Evolutionary conservation across 306 rosid species (phyloP).

Genomic region (Trifolium pratense): DNA sequence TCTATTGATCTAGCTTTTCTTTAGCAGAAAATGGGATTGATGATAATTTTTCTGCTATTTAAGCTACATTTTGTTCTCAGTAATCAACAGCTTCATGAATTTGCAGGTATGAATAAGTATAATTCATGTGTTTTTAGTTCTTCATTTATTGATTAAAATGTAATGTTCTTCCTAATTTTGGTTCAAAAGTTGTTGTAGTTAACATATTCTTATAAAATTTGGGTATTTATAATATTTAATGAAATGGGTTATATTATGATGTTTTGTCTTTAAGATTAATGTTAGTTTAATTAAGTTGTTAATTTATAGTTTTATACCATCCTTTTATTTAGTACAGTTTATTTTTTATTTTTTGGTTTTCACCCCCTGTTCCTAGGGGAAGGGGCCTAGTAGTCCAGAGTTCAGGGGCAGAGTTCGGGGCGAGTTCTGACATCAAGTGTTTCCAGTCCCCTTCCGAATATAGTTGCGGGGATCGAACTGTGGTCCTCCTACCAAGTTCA

Average conservation of each 20-base stretch:
- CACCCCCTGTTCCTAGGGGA: no score
- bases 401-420: no score
- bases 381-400: no score
- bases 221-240: slow-evolving; percentile 18
- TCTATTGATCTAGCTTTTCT: slow-evolving; percentile 45
- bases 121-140: slow-evolving; percentile 32
- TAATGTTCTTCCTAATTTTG: not conserved
- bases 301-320: not conserved
- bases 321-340: not conserved
- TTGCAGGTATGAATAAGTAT: slow-evolving; percentile 74
- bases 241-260: not conserved
- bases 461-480: no score
- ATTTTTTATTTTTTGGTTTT: no score
- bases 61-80: slow-evolving; percentile 53
- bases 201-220: not conserved
- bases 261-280: not conserved
- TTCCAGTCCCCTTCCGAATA: no score
- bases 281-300: not conserved
- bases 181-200: not conserved
- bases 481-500: no score
- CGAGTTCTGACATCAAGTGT: no score
- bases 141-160: slow-evolving; percentile 11
- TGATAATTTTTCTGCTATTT: slow-evolving; percentile 53
- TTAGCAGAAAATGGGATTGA: slow-evolving; percentile 57
- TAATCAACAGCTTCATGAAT: slow-evolving; percentile 53